phyloP scores from a whole-genome alignment of 2,329 filamentous ascomycete genomes.

The Xylariaceae sp. region DNA sequence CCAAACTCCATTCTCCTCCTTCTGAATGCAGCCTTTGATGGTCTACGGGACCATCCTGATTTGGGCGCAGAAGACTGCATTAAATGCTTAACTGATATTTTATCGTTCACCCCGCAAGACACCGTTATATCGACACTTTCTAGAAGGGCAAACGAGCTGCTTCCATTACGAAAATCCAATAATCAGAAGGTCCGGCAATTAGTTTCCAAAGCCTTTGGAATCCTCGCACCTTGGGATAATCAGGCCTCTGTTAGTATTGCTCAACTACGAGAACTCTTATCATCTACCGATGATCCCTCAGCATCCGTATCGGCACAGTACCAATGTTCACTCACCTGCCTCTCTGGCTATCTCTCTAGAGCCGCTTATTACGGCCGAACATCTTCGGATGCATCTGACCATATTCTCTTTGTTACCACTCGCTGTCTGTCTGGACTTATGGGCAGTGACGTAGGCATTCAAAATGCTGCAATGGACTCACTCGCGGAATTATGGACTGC shows the following conservation, averaged over 20 bases:
- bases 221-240: conserved; percentile 62
- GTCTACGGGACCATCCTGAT: conserved; percentile 43
- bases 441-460: conserved; percentile 22
- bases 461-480: conserved; percentile 28
- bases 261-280: conserved; percentile 28
- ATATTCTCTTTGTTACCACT: conserved; percentile 24
- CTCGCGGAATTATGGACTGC: conserved; percentile 32
- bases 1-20: conserved; percentile 38
- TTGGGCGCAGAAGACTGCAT: conserved; percentile 30
- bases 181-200: conserved; percentile 60
- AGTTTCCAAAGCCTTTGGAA: conserved; percentile 67
- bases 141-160: conserved; percentile 46
- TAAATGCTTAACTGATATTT: conserved; percentile 26
- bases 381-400: conserved; percentile 18
- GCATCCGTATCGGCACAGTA: conserved; percentile 29
- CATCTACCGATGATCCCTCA: conserved; percentile 23
- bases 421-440: conserved; percentile 18
- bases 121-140: conserved; percentile 35
- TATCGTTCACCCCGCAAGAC: conserved; percentile 30
- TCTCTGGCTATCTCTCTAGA: conserved; percentile 28
- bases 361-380: conserved; percentile 26
- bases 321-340: conserved; percentile 28
- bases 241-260: conserved; percentile 39
- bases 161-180: conserved; percentile 63
- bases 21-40: conserved; percentile 52